Evolutionary conservation across 495 filamentous ascomycete genomes (phyloP).

Genomic region (Talaromyces adpressus): DNA sequence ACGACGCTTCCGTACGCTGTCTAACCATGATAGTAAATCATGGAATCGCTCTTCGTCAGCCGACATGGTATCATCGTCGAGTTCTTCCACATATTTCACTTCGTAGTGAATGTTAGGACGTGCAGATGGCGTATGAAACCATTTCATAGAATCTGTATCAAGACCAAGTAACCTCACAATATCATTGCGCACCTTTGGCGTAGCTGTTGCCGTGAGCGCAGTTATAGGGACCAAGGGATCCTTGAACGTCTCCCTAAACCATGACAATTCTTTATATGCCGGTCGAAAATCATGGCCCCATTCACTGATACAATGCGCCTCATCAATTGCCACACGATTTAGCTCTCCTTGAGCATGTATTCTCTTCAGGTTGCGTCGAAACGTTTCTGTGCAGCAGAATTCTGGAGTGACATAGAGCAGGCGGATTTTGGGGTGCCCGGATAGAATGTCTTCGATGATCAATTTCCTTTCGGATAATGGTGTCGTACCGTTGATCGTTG

Average conservation of each 20-base stretch:
- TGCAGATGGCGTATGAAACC: conserved; percentile 73
- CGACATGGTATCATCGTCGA: conserved; percentile 19
- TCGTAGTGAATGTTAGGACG: conserved; percentile 89
- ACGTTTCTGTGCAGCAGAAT: conserved; percentile 68
- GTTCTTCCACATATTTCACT: conserved; percentile 71
- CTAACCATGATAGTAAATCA: conserved; percentile 45
- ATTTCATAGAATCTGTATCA: conserved; percentile 50
- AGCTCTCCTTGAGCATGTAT: conserved; percentile 81
- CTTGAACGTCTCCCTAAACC: conserved; percentile 70
- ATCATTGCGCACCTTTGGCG: conserved; percentile 67
- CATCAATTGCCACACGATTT: conserved; percentile 80
- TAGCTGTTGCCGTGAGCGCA: conserved; percentile 87
- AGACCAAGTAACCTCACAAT: conserved; percentile 70
- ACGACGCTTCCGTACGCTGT: conserved; percentile 17
- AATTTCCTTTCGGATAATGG: conserved; percentile 51
- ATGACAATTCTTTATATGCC: conserved; percentile 79
- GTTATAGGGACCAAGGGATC: conserved; percentile 83
- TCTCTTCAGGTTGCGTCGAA: conserved; percentile 63
- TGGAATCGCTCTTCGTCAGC: conserved; percentile 44
- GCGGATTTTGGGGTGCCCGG: conserved; percentile 75
- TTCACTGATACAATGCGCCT: conserved; percentile 96
- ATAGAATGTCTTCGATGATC: conserved; percentile 73
- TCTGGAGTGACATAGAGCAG: conserved; percentile 94
- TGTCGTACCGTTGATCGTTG: conserved; percentile 80
- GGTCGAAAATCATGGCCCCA: conserved; percentile 98